A percentile compares a stretch with the other conserved stretches of the same genome.
Conservation (phyloP, 1,284 basidiomycete species). For the Sanghuangporus sanghuang region DNA sequence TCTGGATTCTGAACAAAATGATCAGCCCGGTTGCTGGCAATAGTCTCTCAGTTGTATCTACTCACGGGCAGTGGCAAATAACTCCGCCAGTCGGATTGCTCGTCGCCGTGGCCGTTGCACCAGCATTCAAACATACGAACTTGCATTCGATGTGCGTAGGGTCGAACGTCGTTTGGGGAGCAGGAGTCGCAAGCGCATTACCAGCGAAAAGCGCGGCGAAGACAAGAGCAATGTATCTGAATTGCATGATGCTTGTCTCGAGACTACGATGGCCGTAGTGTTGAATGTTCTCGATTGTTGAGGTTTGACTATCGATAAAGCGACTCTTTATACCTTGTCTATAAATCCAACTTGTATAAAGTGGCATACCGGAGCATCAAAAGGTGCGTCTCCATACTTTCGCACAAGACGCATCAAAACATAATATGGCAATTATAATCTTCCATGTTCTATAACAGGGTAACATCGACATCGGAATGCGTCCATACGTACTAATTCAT, state of each 20-base stretch:
- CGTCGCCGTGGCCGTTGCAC: background rate
- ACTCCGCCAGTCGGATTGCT: background rate
- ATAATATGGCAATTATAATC: too few species aligned
- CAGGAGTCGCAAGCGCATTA: background rate
- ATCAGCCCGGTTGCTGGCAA: background rate
- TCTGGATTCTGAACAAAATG: background rate
- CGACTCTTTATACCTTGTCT: too few species aligned
- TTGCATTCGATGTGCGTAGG: background rate
- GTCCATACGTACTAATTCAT: too few species aligned
- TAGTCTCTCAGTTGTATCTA: background rate
- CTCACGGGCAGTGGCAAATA: background rate
- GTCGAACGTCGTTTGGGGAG: background rate
- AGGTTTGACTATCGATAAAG: too few species aligned
- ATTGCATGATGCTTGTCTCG: background rate
- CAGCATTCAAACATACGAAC: background rate
- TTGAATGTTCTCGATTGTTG: too few species aligned
- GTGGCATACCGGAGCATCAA: too few species aligned
- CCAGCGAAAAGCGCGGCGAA: background rate
- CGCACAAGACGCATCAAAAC: too few species aligned
- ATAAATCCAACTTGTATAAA: too few species aligned
- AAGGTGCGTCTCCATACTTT: too few species aligned
- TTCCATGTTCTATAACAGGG: too few species aligned
- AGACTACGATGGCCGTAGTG: too few species aligned
- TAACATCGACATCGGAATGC: too few species aligned
- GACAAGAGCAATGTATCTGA: background rate